Evolutionary conservation across 441 rosid genomes (phyloP), one percentile per base, ranked within the genome.

Genomic region (Gossypium lobatum): DNA sequence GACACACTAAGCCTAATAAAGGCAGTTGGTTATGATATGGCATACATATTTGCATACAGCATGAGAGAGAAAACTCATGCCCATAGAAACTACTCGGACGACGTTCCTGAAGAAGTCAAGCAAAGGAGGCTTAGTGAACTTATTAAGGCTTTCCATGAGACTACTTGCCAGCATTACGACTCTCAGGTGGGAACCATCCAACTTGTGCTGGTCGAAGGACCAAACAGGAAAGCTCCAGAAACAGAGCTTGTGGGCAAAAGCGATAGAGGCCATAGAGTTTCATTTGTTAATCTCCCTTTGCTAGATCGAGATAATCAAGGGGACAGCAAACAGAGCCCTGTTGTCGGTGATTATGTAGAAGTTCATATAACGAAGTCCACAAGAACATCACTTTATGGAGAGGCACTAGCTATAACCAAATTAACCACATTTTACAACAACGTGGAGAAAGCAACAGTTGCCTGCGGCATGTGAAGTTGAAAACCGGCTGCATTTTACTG

Each of bases 31-130:
- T 92, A 88, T 75, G 97, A 95, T 70, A 92, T 92, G 97, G 95
- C 97, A 4, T 91, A 88, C 84, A 89, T 95, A 92, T 92, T 95
- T 86, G 97, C 98, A 62, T 95, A 92, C 79, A 95, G 94, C 87
- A 91, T 92, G 97, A 83, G 97, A 68, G 97, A 92, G 80, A 95
- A 90, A 75, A 91, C 97, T 1, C 96, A 92, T 79, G 97, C 98
- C 16, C 89, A 92, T 45, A 78, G 97, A 75, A 86, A 87, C 50
- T 95, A 88, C 74, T 77, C 71, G 3, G 97, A 92, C 61, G 93
- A 91, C 31, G 91, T 92, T 68, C 87, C 97, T 13, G 96, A 91
- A 70, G 90, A 88, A 73, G 92, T 92, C 64, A 92, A 95, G 81
- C 94, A 91, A 76, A 88, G 93, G 84, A 88, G 97, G 79, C 91